These are phyloP conservation scores for Lactifluus volemus DNA, from an alignment of 768 basidiomycete genomes.

Conservation along the genomic window DNA sequence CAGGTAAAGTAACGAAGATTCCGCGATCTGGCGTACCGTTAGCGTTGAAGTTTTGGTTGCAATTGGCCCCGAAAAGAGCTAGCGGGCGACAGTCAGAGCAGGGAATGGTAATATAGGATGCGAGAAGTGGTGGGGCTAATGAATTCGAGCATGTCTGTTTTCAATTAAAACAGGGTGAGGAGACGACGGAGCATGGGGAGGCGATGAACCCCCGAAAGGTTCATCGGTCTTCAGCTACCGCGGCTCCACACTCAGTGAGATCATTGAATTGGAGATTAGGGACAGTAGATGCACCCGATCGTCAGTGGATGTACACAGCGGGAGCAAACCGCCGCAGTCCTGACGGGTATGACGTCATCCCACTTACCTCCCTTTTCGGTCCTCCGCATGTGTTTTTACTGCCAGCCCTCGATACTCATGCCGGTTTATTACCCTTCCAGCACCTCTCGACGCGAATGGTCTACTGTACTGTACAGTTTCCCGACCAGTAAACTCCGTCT, in stretches of 20 bases:
- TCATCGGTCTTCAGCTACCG: neutral
- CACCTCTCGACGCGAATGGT: no score
- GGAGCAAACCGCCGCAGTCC: no score
- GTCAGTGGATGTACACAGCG: no score
- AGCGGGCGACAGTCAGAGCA: neutral
- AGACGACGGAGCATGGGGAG: neutral
- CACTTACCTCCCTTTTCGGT: neutral
- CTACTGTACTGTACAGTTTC: no score
- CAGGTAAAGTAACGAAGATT: neutral
- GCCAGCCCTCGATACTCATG: no score
- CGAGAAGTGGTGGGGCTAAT: neutral
- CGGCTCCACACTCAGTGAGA: neutral
- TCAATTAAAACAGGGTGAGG: neutral
- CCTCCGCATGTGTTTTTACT: neutral
- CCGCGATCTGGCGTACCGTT: neutral
- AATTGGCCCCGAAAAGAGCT: neutral
- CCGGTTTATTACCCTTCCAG: no score
- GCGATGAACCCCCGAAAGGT: neutral
- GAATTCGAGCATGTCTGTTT: neutral
- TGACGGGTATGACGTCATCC: constrained; percentile 1
- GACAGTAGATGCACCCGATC: neutral
- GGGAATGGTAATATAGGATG: neutral
- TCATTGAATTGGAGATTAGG: neutral
- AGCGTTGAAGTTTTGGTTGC: neutral
- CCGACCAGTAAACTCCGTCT: neutral